Evolutionary conservation across 1,284 basidiomycete genomes (phyloP), one percentile per base, ranked within the genome.

Genomic region (Apiotrichum sp.): DNA sequence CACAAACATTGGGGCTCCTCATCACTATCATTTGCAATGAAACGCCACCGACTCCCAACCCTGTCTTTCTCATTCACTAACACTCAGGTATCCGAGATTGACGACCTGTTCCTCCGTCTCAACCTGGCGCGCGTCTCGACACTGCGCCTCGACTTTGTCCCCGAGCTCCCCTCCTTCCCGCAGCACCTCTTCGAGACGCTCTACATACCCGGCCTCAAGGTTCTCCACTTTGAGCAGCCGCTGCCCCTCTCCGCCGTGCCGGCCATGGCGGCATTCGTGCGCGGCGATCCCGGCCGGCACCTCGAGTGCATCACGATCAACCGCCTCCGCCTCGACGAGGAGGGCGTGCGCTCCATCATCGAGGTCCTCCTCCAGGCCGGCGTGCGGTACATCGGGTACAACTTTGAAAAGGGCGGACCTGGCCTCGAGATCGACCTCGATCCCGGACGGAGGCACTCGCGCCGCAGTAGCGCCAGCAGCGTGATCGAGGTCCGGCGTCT

Each of bases 341-440:
- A 48, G 22, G 35, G 6, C 2, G 16, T 48, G 9, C n/a, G 29
- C 16, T 36, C 13, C 16, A 31, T 48, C 47, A 32, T 48, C 4
- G 33, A 48, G 35, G 35, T n/a, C 5, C 47, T 48, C 9, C 14
- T 48, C 1, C 47, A 39, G 35, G 47, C 47, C 7, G n/a, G 16
- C 6, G 47, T 48, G 22, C 34, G n/a, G 47, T 48, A 48, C 29
- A 48, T 48, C 35, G 47, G 47, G 35, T 48, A 48, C 47, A 48
- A 39, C 32, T 48, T 48, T 31, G 16, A 39, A 22, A 36, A 39
- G 47, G 47, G 35, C 10, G 47, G 47, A 3, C 47, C 47, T 2
- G 47, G 47, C 16, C 47, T 48, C 16, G 47, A 36, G 22, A 48
- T 48, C 22, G 35, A 48, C 35, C 35, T 48, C 16, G 35, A 41